Conservation (phyloP, 352 stramenopile species). For the Pythium periplocum region DNA sequence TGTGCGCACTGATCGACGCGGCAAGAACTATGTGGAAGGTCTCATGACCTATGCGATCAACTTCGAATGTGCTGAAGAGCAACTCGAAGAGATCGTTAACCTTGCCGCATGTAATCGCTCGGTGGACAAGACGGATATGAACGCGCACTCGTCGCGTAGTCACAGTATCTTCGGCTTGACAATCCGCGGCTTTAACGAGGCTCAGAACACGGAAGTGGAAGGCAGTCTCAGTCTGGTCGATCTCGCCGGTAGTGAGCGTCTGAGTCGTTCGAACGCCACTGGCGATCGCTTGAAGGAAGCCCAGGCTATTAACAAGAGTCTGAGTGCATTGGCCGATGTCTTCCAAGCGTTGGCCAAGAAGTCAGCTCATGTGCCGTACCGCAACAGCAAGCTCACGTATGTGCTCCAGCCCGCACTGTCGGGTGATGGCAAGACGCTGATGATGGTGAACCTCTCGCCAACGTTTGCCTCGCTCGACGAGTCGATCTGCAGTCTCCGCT, state of each 20-base stretch:
- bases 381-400: conserved; percentile 99
- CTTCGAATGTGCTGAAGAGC: conserved; percentile 77
- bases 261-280: conserved; percentile 91
- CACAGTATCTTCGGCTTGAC: conserved; percentile 98
- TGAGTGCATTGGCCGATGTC: conserved; percentile 98
- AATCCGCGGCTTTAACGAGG: conserved; percentile 81
- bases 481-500: conserved; percentile 97
- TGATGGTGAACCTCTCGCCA: conserved; percentile 99
- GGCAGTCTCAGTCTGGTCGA: conserved; percentile 93
- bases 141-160: conserved; percentile 95
- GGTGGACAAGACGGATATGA: conserved; percentile 98
- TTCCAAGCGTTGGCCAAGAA: conserved; percentile 97
- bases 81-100: conserved; percentile 85
- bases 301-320: conserved; percentile 99
- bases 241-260: conserved; percentile 94
- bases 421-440: conserved; percentile 99
- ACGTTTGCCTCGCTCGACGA: conserved; percentile 94
- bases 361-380: conserved; percentile 94
- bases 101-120: conserved; percentile 92
- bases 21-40: conserved; percentile 85
- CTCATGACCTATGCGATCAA: conserved; percentile 79
- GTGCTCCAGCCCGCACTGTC: conserved; percentile 97
- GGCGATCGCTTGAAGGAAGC: conserved; percentile 95
- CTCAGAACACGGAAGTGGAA: conserved; percentile 87
- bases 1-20: conserved; percentile 75